A percentile compares a stretch with the other conserved stretches of the same genome.
Conservation (phyloP, 331 rosid genomes). For the Arachis monticola region DNA sequence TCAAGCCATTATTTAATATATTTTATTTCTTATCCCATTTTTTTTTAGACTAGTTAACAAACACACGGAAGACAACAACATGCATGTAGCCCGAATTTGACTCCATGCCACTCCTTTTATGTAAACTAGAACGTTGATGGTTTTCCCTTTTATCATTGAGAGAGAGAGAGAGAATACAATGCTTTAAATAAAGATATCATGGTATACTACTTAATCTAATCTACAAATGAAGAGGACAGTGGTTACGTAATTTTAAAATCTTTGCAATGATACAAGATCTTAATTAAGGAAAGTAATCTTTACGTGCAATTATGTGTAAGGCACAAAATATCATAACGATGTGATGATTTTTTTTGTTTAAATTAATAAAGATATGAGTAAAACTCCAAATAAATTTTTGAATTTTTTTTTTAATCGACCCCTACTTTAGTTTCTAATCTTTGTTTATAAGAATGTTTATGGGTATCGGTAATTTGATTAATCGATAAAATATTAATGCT, state of each 20-base stretch:
- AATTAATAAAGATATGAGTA: neutral
- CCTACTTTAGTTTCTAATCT: no score
- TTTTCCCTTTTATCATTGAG: neutral
- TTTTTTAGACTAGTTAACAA: no score
- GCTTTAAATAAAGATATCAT: neutral
- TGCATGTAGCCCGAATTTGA: neutral
- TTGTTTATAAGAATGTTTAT: no score
- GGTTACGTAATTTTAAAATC: conserved; percentile 27
- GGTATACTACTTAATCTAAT: neutral
- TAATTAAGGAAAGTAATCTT: conserved; percentile 2
- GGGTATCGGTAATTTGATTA: no score
- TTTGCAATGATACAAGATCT: conserved; percentile 35
- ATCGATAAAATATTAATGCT: no score
- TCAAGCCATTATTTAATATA: no score
- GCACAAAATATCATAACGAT: neutral
- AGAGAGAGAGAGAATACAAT: neutral
- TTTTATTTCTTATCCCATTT: no score
- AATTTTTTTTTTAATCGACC: no score
- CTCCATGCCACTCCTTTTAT: neutral
- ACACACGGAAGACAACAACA: no score
- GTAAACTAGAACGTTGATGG: neutral
- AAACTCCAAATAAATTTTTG: no score
- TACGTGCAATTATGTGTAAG: conserved; percentile 14
- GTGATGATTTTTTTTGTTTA: conserved; percentile 2
- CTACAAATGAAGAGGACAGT: neutral